Evolutionary conservation across 805 yeast species (phyloP).

Genomic region (Saccharomyces mikatae): DNA sequence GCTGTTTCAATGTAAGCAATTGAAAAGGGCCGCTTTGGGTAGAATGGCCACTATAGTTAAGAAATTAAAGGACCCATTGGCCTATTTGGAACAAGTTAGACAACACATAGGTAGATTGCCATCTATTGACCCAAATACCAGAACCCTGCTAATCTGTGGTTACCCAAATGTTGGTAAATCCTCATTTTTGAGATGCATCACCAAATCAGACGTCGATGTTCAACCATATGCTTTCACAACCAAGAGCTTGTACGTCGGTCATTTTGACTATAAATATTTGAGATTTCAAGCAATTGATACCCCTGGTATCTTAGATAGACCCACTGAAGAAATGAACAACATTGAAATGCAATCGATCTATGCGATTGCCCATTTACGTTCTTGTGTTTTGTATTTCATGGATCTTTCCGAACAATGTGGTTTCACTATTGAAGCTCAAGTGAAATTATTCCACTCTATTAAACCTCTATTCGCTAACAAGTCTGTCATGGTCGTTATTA

Average conservation of each 20-base stretch:
- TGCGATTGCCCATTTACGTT: slow-evolving; percentile 96
- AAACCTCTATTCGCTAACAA: slow-evolving; percentile 96
- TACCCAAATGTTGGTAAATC: slow-evolving; percentile 99
- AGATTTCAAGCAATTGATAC: slow-evolving; percentile 99
- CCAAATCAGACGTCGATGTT: slow-evolving; percentile 97
- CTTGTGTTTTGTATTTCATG: slow-evolving; percentile 95
- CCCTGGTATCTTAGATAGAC: slow-evolving; percentile 97
- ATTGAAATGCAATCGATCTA: slow-evolving; percentile 99
- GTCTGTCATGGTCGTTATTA: slow-evolving; percentile 89
- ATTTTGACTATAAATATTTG: slow-evolving; percentile 94
- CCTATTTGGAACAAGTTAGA: slow-evolving; percentile 94
- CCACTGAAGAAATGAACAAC: slow-evolving; percentile 98
- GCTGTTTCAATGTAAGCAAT: slow-evolving; percentile 95
- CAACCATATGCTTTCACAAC: slow-evolving; percentile 99
- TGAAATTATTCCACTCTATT: slow-evolving; percentile 90
- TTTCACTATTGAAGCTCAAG: slow-evolving; percentile 93
- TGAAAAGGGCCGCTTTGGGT: slow-evolving; percentile 97
- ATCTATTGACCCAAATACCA: slow-evolving; percentile 95
- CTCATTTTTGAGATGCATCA: slow-evolving; percentile 82
- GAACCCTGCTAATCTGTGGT: slow-evolving; percentile 95
- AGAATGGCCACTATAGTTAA: slow-evolving; percentile 98
- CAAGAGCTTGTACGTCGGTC: slow-evolving; percentile 94
- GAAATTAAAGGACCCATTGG: slow-evolving; percentile 88
- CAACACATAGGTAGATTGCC: slow-evolving; percentile 99
- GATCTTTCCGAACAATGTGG: slow-evolving; percentile 99